Evolutionary conservation across 768 basidiomycete genomes (phyloP), one percentile per base, ranked within the genome.

Genomic region (Mycena maculata): DNA sequence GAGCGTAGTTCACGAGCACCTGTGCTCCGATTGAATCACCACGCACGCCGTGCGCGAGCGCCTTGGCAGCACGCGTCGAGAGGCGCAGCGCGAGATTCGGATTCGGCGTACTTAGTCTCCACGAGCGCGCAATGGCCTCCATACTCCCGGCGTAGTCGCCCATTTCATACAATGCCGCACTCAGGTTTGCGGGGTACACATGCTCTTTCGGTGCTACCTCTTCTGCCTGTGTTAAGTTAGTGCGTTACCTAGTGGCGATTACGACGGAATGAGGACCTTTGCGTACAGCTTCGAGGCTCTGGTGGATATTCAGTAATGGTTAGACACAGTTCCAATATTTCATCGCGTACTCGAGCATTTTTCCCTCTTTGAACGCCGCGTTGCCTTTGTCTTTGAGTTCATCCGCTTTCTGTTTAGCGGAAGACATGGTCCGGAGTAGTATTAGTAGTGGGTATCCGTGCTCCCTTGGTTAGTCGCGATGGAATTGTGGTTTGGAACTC

Each of bases 111-210:
- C 52, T 56, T 12, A 65, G 63, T 6, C 39, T 57, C 64, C 70
- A 70, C 3, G 74, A 70, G 15, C 73, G 71, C 11, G 70, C 44
- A 48, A 77, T 69, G 12, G 75, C 74, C 6, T 75, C 58, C 6
- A 71, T 25, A 39, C 68, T 67, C 13, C 61, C 68, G 4, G 38
- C 25, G 47, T 76, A 77, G 49, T 76, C 71, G 2, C 76, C 77
- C 27, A 69, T 49, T 52, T 78, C 77, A 62, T 72, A 78, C 15
- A 76, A 60, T 2, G 77, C 76, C 2, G 76, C 76, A 36, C 76
- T 78, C 33, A 77, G 65, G 58, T 77, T 77, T 8, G 76, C 73
- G 3, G 75, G 73, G 52, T 75, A 76, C 0, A 76, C 66, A 16
- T 65, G 45, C 50, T 75, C 72, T 20, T 47, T 25, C 1, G 70